Conservation (phyloP, 768 basidiomycete genomes). For the Lactarius psammicola region DNA sequence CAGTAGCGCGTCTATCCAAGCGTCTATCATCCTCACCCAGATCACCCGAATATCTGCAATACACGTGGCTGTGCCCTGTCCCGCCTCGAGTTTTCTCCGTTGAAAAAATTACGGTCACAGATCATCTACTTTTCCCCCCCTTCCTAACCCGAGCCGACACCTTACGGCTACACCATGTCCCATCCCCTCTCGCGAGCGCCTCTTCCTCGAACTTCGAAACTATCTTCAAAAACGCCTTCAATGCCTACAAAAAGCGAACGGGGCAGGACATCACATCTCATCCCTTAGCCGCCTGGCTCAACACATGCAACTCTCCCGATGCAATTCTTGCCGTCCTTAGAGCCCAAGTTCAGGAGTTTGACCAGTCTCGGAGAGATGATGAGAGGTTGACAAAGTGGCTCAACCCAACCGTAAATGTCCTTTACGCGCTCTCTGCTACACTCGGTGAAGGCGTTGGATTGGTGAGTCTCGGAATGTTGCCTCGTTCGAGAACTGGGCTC, state of each 20-base stretch:
- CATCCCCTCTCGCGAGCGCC: neutral
- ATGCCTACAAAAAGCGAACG: neutral
- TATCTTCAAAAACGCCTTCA: neutral
- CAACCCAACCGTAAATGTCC: neutral
- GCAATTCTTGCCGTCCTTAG: neutral
- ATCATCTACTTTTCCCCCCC: no score
- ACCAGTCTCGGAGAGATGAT: neutral
- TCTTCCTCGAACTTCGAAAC: neutral
- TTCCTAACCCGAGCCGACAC: neutral
- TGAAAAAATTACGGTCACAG: no score
- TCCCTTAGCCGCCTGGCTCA: neutral
- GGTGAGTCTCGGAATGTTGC: neutral
- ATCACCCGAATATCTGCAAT: no score
- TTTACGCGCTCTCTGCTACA: neutral
- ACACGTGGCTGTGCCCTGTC: no score
- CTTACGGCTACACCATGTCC: neutral
- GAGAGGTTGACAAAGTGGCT: slow-evolving; percentile 7
- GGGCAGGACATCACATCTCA: neutral
- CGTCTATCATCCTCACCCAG: no score
- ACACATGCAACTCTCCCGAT: neutral
- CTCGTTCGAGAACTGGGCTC: neutral
- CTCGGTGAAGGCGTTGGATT: neutral
- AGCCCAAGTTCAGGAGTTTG: neutral
- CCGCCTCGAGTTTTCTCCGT: no score
- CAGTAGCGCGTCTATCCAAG: no score